Evolutionary conservation across 2,329 filamentous ascomycete genomes (phyloP).

Genomic region (Aureobasidium sp.): DNA sequence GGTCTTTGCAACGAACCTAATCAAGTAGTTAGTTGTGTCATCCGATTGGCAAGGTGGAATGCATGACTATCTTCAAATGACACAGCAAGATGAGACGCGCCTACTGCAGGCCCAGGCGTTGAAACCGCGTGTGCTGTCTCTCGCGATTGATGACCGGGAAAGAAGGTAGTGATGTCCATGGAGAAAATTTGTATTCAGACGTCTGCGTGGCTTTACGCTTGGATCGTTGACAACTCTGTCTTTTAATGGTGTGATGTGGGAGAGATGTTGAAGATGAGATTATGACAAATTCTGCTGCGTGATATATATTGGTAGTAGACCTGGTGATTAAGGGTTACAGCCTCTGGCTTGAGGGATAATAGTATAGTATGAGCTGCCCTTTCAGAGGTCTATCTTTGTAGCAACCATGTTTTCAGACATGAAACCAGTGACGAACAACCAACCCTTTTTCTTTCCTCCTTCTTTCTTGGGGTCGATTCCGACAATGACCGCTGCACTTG

Average conservation of each 20-base stretch:
- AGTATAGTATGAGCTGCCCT: background rate
- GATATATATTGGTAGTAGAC: too few relatives aligned
- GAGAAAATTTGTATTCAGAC: too few relatives aligned
- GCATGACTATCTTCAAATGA: background rate
- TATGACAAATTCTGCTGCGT: background rate
- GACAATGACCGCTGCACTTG: slow-evolving; percentile 48
- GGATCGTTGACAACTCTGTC: too few relatives aligned
- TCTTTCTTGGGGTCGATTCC: slow-evolving; percentile 44
- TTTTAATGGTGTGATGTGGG: background rate
- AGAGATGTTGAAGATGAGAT: background rate
- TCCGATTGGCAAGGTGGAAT: too few relatives aligned
- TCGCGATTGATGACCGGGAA: too few relatives aligned
- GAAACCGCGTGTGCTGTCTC: background rate
- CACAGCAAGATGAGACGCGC: background rate
- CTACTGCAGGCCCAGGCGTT: background rate
- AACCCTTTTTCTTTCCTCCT: slow-evolving; percentile 42
- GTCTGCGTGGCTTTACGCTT: too few relatives aligned
- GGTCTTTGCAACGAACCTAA: too few relatives aligned
- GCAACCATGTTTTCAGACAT: slow-evolving; percentile 44
- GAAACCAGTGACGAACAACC: slow-evolving; percentile 54
- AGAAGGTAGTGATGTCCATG: too few relatives aligned
- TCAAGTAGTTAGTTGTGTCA: background rate
- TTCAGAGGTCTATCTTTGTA: slow-evolving; percentile 44
- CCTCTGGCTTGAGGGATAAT: too few relatives aligned
- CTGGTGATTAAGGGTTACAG: too few relatives aligned